A percentile compares a stretch with the other conserved stretches of the same genome.
Evolutionary conservation across 805 yeast genomes (phyloP).

Genomic region (Soucietia sequanensis): DNA sequence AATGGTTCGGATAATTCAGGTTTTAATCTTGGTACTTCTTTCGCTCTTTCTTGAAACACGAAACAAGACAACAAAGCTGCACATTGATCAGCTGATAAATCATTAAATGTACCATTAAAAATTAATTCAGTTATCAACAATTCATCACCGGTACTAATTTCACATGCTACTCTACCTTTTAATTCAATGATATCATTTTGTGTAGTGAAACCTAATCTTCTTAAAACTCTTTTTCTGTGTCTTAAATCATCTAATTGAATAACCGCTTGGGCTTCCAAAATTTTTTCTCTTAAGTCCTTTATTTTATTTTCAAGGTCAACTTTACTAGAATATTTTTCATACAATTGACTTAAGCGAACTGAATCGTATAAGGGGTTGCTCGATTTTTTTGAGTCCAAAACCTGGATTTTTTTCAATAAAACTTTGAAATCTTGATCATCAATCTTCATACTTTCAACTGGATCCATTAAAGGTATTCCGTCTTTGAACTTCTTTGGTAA

Average conservation of each 20-base stretch:
- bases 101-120: constrained; percentile 93
- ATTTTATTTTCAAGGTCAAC: constrained; percentile 60
- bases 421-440: constrained; percentile 74
- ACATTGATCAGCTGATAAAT: constrained; percentile 82
- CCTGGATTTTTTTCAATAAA: constrained; percentile 74
- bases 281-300: constrained; percentile 58
- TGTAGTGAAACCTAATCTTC: constrained; percentile 88
- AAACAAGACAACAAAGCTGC: constrained; percentile 92
- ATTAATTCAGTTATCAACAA: constrained; percentile 83
- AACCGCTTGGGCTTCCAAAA: constrained; percentile 83
- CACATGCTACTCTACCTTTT: constrained; percentile 97
- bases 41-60: constrained; percentile 94
- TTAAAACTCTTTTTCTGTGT: constrained; percentile 87
- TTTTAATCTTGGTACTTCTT: constrained; percentile 79
- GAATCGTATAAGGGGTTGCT: constrained; percentile 68
- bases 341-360: constrained; percentile 59
- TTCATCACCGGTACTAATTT: constrained; percentile 89
- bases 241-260: constrained; percentile 92
- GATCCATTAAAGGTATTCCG: constrained; percentile 90
- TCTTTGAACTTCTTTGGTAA: constrained; percentile 82
- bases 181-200: constrained; percentile 87
- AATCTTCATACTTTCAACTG: constrained; percentile 89
- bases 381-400: constrained; percentile 69
- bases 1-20: constrained; percentile 93
- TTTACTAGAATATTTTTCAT: constrained; percentile 63